Evolutionary conservation across 306 rosid species (phyloP).

Genomic region (Citrullus colocynthis): DNA sequence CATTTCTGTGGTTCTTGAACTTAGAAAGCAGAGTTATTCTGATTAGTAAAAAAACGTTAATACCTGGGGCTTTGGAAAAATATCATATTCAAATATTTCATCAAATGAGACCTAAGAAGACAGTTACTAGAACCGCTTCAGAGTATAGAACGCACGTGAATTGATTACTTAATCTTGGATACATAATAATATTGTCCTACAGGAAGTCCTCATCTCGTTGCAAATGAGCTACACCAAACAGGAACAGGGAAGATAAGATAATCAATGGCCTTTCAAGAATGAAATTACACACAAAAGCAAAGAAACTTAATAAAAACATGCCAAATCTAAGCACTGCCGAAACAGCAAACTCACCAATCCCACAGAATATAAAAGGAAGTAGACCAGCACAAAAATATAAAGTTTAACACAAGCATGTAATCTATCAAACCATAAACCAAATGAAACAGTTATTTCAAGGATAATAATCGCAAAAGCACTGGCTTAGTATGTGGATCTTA

Average conservation of each 20-base stretch:
- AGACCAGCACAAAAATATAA: not conserved
- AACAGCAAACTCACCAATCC: not conserved
- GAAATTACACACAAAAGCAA: no score
- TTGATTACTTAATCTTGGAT: not conserved
- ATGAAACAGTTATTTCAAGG: not conserved
- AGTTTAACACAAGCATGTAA: not conserved
- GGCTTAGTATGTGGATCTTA: not conserved
- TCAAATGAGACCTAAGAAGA: not conserved
- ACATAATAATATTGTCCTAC: not conserved
- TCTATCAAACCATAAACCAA: not conserved
- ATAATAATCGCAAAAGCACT: not conserved
- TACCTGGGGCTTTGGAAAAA: not conserved
- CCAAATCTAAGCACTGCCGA: not conserved
- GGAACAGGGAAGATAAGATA: not conserved
- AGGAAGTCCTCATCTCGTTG: not conserved
- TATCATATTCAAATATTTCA: not conserved
- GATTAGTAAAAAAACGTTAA: not conserved
- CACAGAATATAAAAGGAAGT: not conserved
- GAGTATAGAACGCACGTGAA: not conserved
- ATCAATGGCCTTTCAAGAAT: not conserved
- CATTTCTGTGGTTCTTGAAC: no score
- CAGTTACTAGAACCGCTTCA: not conserved
- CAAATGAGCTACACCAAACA: not conserved
- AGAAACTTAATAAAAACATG: not conserved
- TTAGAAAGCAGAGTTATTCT: not conserved